These are phyloP conservation scores for Cephaloascus albidus DNA, from an alignment of 805 yeast genomes.

Conservation along the genomic window DNA sequence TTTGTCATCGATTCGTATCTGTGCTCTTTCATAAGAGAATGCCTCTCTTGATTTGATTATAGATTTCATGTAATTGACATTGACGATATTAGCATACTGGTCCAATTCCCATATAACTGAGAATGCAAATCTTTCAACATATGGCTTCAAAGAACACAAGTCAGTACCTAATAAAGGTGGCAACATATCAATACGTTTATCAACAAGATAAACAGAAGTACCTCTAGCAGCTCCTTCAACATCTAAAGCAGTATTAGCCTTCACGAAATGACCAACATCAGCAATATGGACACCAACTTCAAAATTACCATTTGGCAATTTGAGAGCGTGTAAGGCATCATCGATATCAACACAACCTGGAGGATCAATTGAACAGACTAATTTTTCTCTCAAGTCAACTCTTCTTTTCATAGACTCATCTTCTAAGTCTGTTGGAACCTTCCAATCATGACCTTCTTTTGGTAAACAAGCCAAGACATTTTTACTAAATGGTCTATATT, in stretches of 20 bases:
- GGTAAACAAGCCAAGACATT: constrained; percentile 91
- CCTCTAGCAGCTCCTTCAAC: constrained; percentile 96
- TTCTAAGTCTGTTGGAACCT: constrained; percentile 59
- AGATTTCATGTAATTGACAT: constrained; percentile 74
- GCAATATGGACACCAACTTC: constrained; percentile 99
- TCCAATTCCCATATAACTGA: constrained; percentile 95
- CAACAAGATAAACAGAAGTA: constrained; percentile 93
- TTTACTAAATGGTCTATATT: constrained; percentile 90
- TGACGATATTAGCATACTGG: constrained; percentile 73
- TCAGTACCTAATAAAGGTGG: constrained; percentile 94
- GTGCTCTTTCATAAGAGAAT: constrained; percentile 91
- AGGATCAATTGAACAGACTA: constrained; percentile 95
- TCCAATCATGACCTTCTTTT: constrained; percentile 88
- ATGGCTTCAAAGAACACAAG: constrained; percentile 88
- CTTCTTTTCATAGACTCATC: constrained; percentile 54
- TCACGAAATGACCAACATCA: constrained; percentile 95
- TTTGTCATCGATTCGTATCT: constrained; percentile 76
- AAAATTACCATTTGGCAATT: constrained; percentile 83
- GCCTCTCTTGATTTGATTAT: constrained; percentile 89
- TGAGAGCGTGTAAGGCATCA: constrained; percentile 88
- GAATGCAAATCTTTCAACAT: constrained; percentile 93
- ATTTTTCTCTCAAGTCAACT: constrained; percentile 76
- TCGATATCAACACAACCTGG: constrained; percentile 98
- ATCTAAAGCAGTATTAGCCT: constrained; percentile 85
- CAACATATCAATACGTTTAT: constrained; percentile 97